Percentiles rank a stretch among this genome's conserved stretches.
phyloP scores from a whole-genome alignment of 2,329 filamentous ascomycete genomes.

The Fusarium poae region DNA sequence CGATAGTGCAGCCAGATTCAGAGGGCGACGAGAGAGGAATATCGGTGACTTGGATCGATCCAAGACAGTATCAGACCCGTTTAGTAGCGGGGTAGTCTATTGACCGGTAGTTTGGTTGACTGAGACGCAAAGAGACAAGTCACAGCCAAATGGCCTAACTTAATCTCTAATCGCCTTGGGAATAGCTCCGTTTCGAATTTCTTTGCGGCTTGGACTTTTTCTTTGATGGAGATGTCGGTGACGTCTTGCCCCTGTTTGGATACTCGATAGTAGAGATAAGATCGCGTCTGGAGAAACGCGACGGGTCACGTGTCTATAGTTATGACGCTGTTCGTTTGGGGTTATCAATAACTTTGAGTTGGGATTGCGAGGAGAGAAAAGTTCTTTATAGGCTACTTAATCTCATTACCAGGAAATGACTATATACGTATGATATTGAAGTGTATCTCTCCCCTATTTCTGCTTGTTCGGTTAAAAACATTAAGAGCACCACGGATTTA shows the following conservation, averaged over 20 bases:
- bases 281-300: constrained; percentile 41
- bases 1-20: constrained; percentile 20
- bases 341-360: background rate
- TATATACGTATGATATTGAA: background rate
- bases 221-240: constrained; percentile 35
- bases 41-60: constrained; percentile 11
- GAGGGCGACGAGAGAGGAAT: constrained; percentile 33
- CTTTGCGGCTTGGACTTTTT: constrained; percentile 17
- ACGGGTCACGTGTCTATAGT: constrained; percentile 28
- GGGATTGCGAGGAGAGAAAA: background rate
- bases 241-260: constrained; percentile 38
- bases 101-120: constrained; percentile 11
- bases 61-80: constrained; percentile 2
- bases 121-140: constrained; percentile 30
- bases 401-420: background rate
- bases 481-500: background rate
- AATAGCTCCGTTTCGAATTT: constrained; percentile 25
- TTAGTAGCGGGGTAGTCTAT: constrained; percentile 20
- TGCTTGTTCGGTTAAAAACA: constrained; percentile 1
- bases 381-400: background rate
- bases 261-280: constrained; percentile 2
- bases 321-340: constrained; percentile 29
- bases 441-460: constrained; percentile 1
- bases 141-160: constrained; percentile 32
- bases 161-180: constrained; percentile 33